Base-by-base conservation (phyloP, 1,284 basidiomycete species). In the Apiotrichum mycotoxinovorans region DNA sequence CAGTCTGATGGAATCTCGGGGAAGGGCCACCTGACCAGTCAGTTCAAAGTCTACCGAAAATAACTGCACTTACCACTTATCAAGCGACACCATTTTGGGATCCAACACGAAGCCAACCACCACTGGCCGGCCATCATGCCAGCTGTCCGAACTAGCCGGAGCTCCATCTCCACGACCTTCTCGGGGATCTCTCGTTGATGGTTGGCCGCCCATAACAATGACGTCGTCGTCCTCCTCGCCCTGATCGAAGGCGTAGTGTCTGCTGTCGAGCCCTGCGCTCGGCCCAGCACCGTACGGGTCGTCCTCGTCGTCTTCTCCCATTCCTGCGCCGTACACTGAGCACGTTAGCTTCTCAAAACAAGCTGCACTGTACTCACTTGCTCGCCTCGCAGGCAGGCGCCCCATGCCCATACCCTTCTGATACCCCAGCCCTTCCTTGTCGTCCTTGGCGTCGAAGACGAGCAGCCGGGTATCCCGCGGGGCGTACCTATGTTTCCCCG, bases 301-400 rank as follows among this genome's bases (percentile, higher is more conserved):
- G 26, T 91, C 65, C 66, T 95, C 91, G 67, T 94, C 91, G 53
- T 94, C 90, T 45, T 92, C 91, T 0, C 87, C 88, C 54, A 90
- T 87, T 34, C 61, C 54, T 10, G 62, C 54, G 3, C 64, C 79
- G n/a, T 78, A 65, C 22, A 51, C 65, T 62, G 74, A 18, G 14
- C 18, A 4, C 15, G 17, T 44, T 44, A 44, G 43, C 26, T 4
- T 18, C n/a, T 22, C 27, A 11, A 8, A 5, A 27, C 10, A 30
- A 15, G 20, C 27, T 5, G 27, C 23, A n/a, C n/a, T n/a, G n/a
- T 33, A 37, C 72, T 60, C 44, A 69, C 69, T 57, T 18, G 54
- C 52, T 49, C 58, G 51, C 37, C 58, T 60, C 18, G 63, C 51
- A 7, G 66, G 67, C 17, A 72, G 51, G 11, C 58, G 52, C 0